phyloP scores from a whole-genome alignment of 2,329 filamentous ascomycete genomes.

The Colletotrichum higginsianum region DNA sequence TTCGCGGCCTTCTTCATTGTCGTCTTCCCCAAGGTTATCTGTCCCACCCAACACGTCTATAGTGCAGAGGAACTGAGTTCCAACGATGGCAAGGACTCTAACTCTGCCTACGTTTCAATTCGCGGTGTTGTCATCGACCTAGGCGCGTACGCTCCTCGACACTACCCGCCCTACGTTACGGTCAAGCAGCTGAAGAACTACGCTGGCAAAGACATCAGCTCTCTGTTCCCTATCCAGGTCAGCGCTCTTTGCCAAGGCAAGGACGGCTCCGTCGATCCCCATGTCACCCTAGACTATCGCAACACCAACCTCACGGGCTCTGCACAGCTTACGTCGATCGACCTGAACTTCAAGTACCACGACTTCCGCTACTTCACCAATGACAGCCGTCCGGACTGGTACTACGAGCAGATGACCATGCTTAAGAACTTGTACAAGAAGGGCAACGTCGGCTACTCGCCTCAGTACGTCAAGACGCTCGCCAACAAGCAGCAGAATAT shows the following conservation, averaged over 20 bases:
- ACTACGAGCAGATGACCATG: constrained; percentile 86
- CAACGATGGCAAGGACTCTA: constrained; percentile 79
- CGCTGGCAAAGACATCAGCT: constrained; percentile 88
- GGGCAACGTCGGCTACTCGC: constrained; percentile 87
- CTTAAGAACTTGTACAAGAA: constrained; percentile 86
- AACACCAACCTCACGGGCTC: constrained; percentile 81
- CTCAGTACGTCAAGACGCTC: constrained; percentile 81
- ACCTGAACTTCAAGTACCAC: constrained; percentile 86
- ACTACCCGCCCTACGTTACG: constrained; percentile 80
- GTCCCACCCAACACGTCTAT: constrained; percentile 91
- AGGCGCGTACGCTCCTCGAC: constrained; percentile 77
- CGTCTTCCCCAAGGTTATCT: constrained; percentile 88
- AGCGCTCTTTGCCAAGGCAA: constrained; percentile 89
- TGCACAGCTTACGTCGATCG: constrained; percentile 73
- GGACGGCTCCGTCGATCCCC: constrained; percentile 73
- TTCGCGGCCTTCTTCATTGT: constrained; percentile 91
- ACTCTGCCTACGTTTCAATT: constrained; percentile 81
- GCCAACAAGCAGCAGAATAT: constrained; percentile 75
- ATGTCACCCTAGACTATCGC: constrained; percentile 89
- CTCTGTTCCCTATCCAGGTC: constrained; percentile 93
- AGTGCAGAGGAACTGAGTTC: constrained; percentile 81
- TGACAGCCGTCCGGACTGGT: constrained; percentile 91
- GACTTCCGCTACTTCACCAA: constrained; percentile 91
- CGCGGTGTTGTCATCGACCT: constrained; percentile 93
- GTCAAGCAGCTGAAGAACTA: constrained; percentile 80